Percentiles rank a stretch among this genome's conserved stretches.
Evolutionary conservation across 306 rosid species (phyloP).

Genomic region (Hippophae tibetana): DNA sequence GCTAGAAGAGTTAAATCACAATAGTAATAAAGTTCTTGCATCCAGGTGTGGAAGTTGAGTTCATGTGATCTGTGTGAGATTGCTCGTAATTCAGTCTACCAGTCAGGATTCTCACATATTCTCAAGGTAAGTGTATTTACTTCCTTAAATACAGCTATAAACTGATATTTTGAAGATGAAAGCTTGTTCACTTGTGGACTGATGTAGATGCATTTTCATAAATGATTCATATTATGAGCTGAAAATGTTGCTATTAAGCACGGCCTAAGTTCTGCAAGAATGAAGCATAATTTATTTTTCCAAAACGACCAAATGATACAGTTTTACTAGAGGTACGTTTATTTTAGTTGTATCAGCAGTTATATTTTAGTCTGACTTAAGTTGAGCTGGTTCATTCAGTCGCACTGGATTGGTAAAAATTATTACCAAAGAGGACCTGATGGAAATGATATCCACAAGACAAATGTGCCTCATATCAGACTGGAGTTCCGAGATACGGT

Average conservation of each 20-base stretch:
- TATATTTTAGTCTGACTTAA: neutral
- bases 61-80: conserved; percentile 93
- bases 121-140: conserved; percentile 46
- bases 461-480: conserved; percentile 96
- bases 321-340: neutral
- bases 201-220: too few species aligned
- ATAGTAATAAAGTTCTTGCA: neutral
- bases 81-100: conserved; percentile 95
- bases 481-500: conserved; percentile 89
- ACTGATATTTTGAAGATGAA: neutral
- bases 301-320: too few species aligned
- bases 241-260: too few species aligned
- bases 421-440: conserved; percentile 85
- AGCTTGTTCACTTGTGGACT: neutral
- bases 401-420: conserved; percentile 92
- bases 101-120: conserved; percentile 92
- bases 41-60: conserved; percentile 94
- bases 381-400: conserved; percentile 36
- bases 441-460: conserved; percentile 87
- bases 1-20: neutral
- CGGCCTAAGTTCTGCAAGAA: too few species aligned
- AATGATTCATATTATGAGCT: too few species aligned
- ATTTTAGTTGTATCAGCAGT: neutral
- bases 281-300: neutral
- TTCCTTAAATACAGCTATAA: neutral